Evolutionary conservation across 768 basidiomycete species (phyloP).

Genomic region (Erythrobasidium yunnanense): DNA sequence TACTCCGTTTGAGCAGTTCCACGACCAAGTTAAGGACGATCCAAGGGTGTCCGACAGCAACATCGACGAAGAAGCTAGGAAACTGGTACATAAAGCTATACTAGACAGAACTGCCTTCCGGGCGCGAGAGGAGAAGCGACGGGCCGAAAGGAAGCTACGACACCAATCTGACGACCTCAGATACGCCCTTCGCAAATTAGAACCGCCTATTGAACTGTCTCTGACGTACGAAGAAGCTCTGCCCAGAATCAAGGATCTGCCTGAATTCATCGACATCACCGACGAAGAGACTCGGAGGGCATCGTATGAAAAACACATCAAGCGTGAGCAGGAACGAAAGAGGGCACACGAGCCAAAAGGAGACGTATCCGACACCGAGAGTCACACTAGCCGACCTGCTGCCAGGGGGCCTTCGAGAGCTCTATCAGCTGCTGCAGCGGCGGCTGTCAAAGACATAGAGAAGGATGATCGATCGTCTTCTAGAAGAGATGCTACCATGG

Average conservation of each 20-base stretch:
- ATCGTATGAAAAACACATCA: constrained; percentile 78
- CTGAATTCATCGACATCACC: constrained; percentile 75
- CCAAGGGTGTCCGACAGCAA: constrained; percentile 48
- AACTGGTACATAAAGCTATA: constrained; percentile 48
- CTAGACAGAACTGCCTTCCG: constrained; percentile 60
- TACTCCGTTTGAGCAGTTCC: constrained; percentile 59
- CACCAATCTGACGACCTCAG: constrained; percentile 90
- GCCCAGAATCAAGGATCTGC: constrained; percentile 65
- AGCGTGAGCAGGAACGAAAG: constrained; percentile 46
- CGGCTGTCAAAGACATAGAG: too few species aligned
- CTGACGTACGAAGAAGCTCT: constrained; percentile 69
- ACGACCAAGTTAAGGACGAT: constrained; percentile 52
- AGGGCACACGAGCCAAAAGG: constrained; percentile 16
- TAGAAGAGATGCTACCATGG: too few species aligned
- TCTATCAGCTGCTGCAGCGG: background rate
- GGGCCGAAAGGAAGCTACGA: constrained; percentile 65
- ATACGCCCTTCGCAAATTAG: constrained; percentile 81
- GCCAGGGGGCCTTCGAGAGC: background rate
- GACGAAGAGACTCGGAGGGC: constrained; percentile 68
- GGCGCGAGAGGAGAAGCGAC: constrained; percentile 72
- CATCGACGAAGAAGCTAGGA: constrained; percentile 41
- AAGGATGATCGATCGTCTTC: too few species aligned
- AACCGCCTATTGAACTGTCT: constrained; percentile 66
- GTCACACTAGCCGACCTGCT: background rate
- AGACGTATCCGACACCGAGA: constrained; percentile 12